Percentiles rank a stretch among this genome's conserved stretches.
Conservation (phyloP, 805 yeast genomes). For the Cyberlindnera galapagoensis region DNA sequence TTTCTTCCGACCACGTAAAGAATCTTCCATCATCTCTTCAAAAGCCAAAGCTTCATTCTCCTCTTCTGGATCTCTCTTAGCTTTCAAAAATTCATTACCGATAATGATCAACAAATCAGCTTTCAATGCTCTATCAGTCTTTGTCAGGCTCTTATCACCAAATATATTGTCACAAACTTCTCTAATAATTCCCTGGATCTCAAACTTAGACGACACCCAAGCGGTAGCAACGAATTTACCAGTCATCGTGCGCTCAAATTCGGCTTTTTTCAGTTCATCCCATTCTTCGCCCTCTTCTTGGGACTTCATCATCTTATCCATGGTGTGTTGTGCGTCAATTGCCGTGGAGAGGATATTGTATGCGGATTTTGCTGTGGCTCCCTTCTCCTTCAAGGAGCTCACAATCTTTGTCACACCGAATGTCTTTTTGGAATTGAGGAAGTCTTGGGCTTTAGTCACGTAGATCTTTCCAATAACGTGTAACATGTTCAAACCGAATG, state of each 20-base stretch:
- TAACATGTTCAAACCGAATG: conserved; percentile 86
- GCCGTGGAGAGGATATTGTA: conserved; percentile 79
- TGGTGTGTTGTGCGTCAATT: conserved; percentile 75
- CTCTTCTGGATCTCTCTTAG: conserved; percentile 77
- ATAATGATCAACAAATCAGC: conserved; percentile 74
- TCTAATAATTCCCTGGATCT: conserved; percentile 70
- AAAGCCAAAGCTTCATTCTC: conserved; percentile 80
- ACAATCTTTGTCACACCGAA: conserved; percentile 84
- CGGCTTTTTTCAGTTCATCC: conserved; percentile 59
- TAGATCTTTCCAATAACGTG: conserved; percentile 81
- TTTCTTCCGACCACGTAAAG: too few relatives aligned
- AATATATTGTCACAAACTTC: conserved; percentile 78
- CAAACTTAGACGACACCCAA: conserved; percentile 91
- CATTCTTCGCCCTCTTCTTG: conserved; percentile 49
- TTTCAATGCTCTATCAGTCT: conserved; percentile 57
- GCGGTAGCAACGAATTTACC: conserved; percentile 92
- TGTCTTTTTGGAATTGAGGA: conserved; percentile 68
- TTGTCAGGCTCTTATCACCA: conserved; percentile 55
- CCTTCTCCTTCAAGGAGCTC: conserved; percentile 77
- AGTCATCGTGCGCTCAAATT: conserved; percentile 72
- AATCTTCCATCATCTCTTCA: conserved; percentile 89
- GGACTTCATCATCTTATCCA: conserved; percentile 68
- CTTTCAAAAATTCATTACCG: conserved; percentile 61
- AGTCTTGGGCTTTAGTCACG: conserved; percentile 65
- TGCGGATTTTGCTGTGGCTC: conserved; percentile 76